phyloP scores from a whole-genome alignment of 345 rosid species.

The Zanthoxylum bungeanum region DNA sequence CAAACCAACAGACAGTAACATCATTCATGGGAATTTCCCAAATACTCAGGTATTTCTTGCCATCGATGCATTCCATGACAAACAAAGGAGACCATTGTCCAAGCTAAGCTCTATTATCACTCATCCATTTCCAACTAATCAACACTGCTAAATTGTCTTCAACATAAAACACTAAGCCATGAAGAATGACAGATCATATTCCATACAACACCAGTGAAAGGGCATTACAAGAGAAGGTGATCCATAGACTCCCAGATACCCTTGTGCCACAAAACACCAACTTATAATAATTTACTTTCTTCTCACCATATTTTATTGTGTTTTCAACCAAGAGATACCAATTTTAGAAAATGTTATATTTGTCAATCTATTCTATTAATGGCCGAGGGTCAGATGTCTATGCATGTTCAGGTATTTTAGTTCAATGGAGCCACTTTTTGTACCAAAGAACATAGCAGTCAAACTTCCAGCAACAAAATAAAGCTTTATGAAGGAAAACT shows the following conservation, averaged over 20 bases:
- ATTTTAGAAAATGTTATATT: background rate
- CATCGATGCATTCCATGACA: too few species aligned
- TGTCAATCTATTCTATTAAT: background rate
- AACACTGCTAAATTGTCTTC: background rate
- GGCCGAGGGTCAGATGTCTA: background rate
- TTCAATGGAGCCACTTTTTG: background rate
- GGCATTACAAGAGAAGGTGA: background rate
- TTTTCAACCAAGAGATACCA: background rate
- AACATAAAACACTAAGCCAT: background rate
- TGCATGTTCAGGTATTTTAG: background rate
- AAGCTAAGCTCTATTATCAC: background rate
- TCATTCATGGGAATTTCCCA: too few species aligned
- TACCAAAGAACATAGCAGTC: background rate
- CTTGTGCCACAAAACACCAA: background rate
- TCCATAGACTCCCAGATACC: background rate
- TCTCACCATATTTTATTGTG: background rate
- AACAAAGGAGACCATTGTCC: background rate
- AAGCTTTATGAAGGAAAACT: background rate
- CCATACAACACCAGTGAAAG: background rate
- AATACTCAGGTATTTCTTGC: too few species aligned
- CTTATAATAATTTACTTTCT: background rate
- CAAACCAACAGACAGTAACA: too few species aligned
- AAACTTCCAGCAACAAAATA: background rate
- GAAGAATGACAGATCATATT: background rate
- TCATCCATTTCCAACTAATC: background rate